Base-by-base conservation (phyloP, 2,329 filamentous ascomycete genomes). In the Fusarium subglutinans region DNA sequence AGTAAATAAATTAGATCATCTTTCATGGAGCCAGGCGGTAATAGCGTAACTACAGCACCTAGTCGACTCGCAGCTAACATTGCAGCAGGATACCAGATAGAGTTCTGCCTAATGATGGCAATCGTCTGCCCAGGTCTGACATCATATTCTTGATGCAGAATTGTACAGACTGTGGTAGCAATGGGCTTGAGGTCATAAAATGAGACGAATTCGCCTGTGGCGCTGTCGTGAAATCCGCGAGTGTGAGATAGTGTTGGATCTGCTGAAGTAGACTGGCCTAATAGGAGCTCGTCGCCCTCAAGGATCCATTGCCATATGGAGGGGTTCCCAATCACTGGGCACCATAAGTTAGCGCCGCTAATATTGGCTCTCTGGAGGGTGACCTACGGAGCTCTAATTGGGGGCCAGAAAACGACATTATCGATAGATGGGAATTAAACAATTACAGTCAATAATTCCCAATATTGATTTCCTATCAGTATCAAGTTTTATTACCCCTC, bases 31-130 rank as follows among this genome's bases (percentile, higher is more conserved):
- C 28, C 26, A 13, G 53, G 53, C 8, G 53, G 53, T 18, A 56
- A 20, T 2, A 37, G 43, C 28, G 59, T 63, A 2, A 66, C 38
- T 24, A 66, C 44, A 24, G 63, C 51, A 28, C 63, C 63, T 1
- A 66, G 20, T 4, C 58, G 50, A 13, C 58, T 50, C 14, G 51
- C 58, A 28, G 58, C 44, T 14, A 66, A 3, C 58, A 63, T 63
- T 2, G 63, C 63, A 8, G 18, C 50, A 8, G 63, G 58, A 44
- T 55, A 63, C 50, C 58, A 63, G 5, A 66, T 53, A 7, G 56
- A 60, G 9, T 63, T 66, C n/a, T 24, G 22, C 17, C 63, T 54
- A n/a, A 63, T 37, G 4, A 66, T 51, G 12, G 58, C 58, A 10
- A 66, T 47, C 3, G 26, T 63, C 26, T 63, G 50, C 8, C 26